Evolutionary conservation across 768 basidiomycete species (phyloP), one percentile per base, ranked within the genome.

Genomic region (Tulasnella sp.): DNA sequence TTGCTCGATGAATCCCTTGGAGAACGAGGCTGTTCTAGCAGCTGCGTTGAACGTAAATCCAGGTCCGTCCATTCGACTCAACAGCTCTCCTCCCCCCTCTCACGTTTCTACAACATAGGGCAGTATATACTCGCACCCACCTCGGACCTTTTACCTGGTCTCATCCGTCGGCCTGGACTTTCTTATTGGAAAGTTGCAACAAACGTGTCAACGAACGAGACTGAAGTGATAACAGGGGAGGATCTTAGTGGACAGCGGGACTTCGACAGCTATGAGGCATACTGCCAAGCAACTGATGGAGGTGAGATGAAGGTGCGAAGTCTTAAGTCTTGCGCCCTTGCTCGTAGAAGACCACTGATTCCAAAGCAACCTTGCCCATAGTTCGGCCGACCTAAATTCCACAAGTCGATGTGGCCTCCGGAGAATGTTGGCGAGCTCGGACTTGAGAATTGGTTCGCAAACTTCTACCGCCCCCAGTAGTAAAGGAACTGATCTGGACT

Each of bases 1-100:
- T 0, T 99, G 97, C 81, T 98, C 96, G 0, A 85, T 99, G 79
- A 99, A 99, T 82, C 97, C 97, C 1, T 87, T 95, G 15, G 97
- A 99, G 83, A 98, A 99, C 81, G 97, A 99, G 82, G 94, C 97
- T 9, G 97, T 99, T 78, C 85, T 99, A 40, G 91, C 93, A 1
- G 91, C 92, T 64, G 95, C 93, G 0, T 85, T 99, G 45, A 89
- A 88, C 77, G 82, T 86, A 0, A 88, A 91, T 77, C 87, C 89
- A 31, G 93, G 95, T 92, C 54, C 45, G 85, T 82, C 52, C 78
- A 19, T 17, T 39, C 15, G 34, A 36, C 34, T 74, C 12, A 58
- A 8, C 12, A 31, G 2, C 38, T 38, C n/a, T 7, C 45, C 1
- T 25, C n/a, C 12, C 58, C 31, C 19, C 14, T 49, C 5, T 52